Evolutionary conservation across 2,329 filamentous ascomycete species (phyloP).

Genomic region (Byssoonygena ceratinophila): DNA sequence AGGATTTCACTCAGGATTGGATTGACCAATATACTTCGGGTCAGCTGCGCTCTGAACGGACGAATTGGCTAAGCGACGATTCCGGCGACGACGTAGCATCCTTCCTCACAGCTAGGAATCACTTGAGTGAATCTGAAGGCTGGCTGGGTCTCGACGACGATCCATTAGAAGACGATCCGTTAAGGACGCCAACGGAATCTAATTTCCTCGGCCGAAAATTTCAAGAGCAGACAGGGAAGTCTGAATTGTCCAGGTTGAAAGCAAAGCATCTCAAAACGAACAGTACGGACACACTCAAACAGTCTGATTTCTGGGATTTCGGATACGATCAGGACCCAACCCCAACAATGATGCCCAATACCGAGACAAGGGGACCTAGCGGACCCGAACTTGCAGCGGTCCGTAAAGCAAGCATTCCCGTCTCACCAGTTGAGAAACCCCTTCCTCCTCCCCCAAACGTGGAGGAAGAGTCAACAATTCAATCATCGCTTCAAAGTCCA

Average conservation of each 20-base stretch:
- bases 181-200: slow-evolving; percentile 31
- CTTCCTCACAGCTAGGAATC: slow-evolving; percentile 33
- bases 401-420: slow-evolving; percentile 1
- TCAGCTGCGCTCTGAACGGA: slow-evolving; percentile 57
- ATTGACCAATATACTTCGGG: slow-evolving; percentile 73
- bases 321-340: slow-evolving; percentile 34
- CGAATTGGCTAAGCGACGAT: slow-evolving; percentile 76
- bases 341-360: slow-evolving; percentile 28
- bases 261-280: slow-evolving; percentile 29
- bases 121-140: slow-evolving; percentile 36
- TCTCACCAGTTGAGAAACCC: slow-evolving; percentile 14
- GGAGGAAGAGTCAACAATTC: slow-evolving; percentile 5
- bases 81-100: slow-evolving; percentile 62
- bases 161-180: slow-evolving; percentile 28
- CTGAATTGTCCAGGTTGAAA: slow-evolving; percentile 20
- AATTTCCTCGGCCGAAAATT: slow-evolving; percentile 11
- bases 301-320: slow-evolving; percentile 38
- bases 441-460: slow-evolving; percentile 14
- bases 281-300: slow-evolving; percentile 34
- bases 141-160: slow-evolving; percentile 36
- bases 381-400: slow-evolving; percentile 9
- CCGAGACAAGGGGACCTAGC: slow-evolving; percentile 19
- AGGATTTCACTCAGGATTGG: slow-evolving; percentile 70
- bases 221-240: slow-evolving; percentile 17
- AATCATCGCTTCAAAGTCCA: slow-evolving; percentile 16